These are phyloP conservation scores for Letharia lupina DNA, from an alignment of 495 filamentous ascomycete species.

Conservation along the genomic window DNA sequence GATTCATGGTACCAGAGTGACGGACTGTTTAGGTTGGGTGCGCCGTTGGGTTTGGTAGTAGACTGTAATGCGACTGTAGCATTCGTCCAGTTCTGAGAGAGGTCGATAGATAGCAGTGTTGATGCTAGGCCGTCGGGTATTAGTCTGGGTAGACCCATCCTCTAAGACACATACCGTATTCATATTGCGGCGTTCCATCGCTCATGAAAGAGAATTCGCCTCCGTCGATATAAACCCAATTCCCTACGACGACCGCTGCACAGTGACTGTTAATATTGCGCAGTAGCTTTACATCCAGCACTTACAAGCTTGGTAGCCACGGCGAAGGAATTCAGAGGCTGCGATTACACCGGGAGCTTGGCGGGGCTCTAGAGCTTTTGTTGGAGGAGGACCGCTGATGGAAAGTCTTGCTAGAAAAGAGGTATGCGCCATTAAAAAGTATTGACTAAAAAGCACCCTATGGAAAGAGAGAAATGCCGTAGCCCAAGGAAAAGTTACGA, in stretches of 20 bases:
- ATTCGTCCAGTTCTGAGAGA: conserved; percentile 22
- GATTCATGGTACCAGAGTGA: conserved; percentile 18
- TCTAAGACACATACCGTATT: conserved; percentile 8
- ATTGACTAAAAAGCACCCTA: background rate
- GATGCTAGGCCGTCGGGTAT: conserved; percentile 6
- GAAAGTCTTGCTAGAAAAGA: background rate
- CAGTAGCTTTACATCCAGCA: background rate
- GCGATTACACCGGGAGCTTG: conserved; percentile 16
- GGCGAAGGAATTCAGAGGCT: conserved; percentile 17
- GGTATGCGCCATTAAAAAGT: background rate
- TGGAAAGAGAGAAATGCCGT: background rate
- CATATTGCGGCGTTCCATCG: conserved; percentile 11
- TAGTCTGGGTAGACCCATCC: background rate
- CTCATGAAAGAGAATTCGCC: conserved; percentile 17
- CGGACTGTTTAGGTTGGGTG: conserved; percentile 9
- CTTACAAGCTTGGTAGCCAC: conserved; percentile 23
- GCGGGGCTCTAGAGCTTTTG: conserved; percentile 1
- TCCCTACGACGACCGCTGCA: conserved; percentile 15
- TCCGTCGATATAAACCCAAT: conserved; percentile 23
- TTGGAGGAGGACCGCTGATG: background rate
- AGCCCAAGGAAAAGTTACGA: background rate
- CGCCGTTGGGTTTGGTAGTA: conserved; percentile 14
- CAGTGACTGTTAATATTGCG: background rate
- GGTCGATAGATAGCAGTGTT: conserved; percentile 21
- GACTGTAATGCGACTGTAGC: conserved; percentile 13